A percentile compares a stretch with the other conserved stretches of the same genome.
phyloP scores from a whole-genome alignment of 371 early-diverging fungal species.

The Syncephalastrum monosporum region DNA sequence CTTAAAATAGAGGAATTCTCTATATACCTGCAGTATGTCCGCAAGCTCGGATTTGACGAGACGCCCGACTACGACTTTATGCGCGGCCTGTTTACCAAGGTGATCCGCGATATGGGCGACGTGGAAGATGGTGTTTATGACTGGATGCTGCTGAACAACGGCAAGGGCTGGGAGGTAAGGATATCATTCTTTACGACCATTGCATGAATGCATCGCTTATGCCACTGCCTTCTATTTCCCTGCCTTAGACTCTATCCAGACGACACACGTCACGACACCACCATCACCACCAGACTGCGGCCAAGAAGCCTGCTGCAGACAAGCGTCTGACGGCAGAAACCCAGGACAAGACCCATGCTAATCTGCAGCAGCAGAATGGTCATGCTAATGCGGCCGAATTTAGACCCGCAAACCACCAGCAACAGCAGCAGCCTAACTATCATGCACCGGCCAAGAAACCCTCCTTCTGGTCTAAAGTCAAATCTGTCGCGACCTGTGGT shows the following conservation, averaged over 20 bases:
- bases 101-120: slow-evolving; percentile 72
- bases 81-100: slow-evolving; percentile 85
- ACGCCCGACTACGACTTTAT: slow-evolving; percentile 96
- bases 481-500: too few species aligned
- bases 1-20: slow-evolving; percentile 77
- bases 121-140: slow-evolving; percentile 94
- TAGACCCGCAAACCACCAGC: too few species aligned
- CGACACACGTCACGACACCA: slow-evolving; percentile 1
- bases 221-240: too few species aligned
- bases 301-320: slow-evolving; percentile 5
- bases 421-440: too few species aligned
- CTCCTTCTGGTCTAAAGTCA: too few species aligned
- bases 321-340: neutral
- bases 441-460: too few species aligned
- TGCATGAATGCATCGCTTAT: too few species aligned
- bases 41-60: slow-evolving; percentile 94
- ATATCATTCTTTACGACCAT: too few species aligned
- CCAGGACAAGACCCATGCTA: too few species aligned
- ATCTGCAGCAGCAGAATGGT: too few species aligned
- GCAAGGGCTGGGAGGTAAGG: slow-evolving; percentile 54
- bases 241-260: too few species aligned
- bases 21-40: slow-evolving; percentile 90
- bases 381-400: too few species aligned
- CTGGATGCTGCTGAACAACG: slow-evolving; percentile 82
- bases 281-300: slow-evolving; percentile 1